phyloP scores from a whole-genome alignment of 73 alveolate genomes.

The Blepharisma japonicum region DNA sequence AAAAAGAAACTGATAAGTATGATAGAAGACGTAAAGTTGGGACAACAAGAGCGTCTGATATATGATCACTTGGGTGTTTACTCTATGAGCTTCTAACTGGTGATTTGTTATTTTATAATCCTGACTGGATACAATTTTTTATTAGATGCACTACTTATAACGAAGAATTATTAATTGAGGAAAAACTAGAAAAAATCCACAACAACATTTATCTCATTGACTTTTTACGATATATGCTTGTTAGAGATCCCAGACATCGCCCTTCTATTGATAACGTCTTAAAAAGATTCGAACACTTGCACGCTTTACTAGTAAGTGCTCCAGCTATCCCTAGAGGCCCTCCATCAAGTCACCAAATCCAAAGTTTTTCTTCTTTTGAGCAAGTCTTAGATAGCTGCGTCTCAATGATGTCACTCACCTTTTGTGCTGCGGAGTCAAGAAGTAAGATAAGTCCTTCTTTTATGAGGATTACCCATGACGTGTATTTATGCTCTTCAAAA shows the following conservation, averaged over 20 bases:
- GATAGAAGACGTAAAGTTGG: constrained; percentile 99
- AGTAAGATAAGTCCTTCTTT: constrained; percentile 44
- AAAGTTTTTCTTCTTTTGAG: background rate
- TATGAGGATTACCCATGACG: constrained; percentile 53
- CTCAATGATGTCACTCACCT: constrained; percentile 33
- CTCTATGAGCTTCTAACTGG: constrained; percentile 97
- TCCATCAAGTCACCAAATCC: constrained; percentile 31
- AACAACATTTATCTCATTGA: constrained; percentile 92
- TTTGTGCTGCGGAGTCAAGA: constrained; percentile 33
- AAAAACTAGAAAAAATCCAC: constrained; percentile 66
- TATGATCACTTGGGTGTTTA: constrained; percentile 96
- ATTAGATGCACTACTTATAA: constrained; percentile 73
- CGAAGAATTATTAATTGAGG: constrained; percentile 86
- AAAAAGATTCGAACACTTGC: constrained; percentile 96
- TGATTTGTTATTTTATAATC: constrained; percentile 82
- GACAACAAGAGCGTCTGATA: constrained; percentile 95
- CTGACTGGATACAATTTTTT: constrained; percentile 71
- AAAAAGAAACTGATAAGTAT: constrained; percentile 96
- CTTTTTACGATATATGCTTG: constrained; percentile 91
- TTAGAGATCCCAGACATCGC: constrained; percentile 88
- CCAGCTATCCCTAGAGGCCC: constrained; percentile 62
- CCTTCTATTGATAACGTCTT: constrained; percentile 94
- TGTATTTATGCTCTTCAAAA: constrained; percentile 37
- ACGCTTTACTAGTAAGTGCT: constrained; percentile 92
- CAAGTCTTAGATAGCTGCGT: constrained; percentile 28